A percentile compares a stretch with the other conserved stretches of the same genome.
Conservation (phyloP, 768 basidiomycete species). For the Pholiota microspora region DNA sequence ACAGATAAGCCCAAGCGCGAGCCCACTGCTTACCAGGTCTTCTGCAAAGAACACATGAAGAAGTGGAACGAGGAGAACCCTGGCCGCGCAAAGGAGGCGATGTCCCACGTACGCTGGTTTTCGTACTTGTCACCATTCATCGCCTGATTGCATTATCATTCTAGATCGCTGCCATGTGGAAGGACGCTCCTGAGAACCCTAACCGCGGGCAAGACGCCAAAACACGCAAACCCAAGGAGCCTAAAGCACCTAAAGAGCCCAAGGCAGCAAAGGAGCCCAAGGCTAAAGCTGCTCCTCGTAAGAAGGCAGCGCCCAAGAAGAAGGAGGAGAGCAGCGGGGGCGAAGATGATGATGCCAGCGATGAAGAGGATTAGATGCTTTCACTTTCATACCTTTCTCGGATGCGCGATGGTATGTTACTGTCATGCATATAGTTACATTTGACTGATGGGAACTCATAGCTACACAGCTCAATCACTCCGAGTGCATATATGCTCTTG, state of each 20-base stretch:
- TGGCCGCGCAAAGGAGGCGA: conserved; percentile 51
- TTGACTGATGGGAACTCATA: neutral
- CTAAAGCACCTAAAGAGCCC: conserved; percentile 29
- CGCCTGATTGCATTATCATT: neutral
- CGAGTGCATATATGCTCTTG: neutral
- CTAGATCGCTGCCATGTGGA: conserved; percentile 59
- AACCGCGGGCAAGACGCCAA: conserved; percentile 55
- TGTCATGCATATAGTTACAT: neutral
- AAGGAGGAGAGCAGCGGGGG: conserved; percentile 10
- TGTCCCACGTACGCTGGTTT: conserved; percentile 35
- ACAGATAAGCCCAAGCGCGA: conserved; percentile 53
- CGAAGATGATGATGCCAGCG: conserved; percentile 7
- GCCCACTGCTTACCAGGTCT: conserved; percentile 60
- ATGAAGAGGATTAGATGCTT: conserved; percentile 1
- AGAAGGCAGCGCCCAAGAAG: conserved; percentile 20
- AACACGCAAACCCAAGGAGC: conserved; percentile 42
- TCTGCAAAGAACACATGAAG: conserved; percentile 55
- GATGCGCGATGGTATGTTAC: no score
- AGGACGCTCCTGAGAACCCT: conserved; percentile 60
- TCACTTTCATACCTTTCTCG: no score
- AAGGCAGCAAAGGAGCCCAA: conserved; percentile 19
- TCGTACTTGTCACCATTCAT: neutral
- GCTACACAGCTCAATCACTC: neutral
- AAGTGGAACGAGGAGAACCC: conserved; percentile 56
- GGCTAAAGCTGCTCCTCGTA: conserved; percentile 18